Evolutionary conservation across 1,284 basidiomycete genomes (phyloP).

Genomic region (Trametes versicolor): DNA sequence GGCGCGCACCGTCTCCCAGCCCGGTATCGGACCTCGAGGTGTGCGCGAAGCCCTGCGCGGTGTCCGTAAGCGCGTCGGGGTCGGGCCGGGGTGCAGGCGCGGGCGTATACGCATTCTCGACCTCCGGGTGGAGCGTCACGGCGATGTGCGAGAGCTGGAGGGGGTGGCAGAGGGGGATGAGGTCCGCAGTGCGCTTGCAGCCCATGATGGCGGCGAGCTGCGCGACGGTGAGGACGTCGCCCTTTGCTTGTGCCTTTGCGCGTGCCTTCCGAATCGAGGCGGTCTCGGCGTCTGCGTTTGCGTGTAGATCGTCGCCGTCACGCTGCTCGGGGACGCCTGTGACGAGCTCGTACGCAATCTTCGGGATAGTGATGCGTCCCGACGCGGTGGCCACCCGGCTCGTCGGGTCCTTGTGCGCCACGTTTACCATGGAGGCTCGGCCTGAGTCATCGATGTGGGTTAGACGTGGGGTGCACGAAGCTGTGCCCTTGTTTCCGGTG

Average conservation of each 20-base stretch:
- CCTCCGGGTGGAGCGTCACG: constrained; percentile 65
- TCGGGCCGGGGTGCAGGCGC: constrained; percentile 27
- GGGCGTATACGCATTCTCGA: not conserved
- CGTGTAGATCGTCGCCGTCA: constrained; percentile 36
- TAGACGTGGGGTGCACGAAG: constrained; percentile 45
- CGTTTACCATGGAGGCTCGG: constrained; percentile 83
- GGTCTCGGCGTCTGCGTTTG: constrained; percentile 25
- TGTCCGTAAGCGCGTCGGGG: constrained; percentile 24
- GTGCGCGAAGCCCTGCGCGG: constrained; percentile 13
- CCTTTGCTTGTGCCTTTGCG: constrained; percentile 61
- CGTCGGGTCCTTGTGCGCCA: constrained; percentile 73
- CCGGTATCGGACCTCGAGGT: constrained; percentile 37
- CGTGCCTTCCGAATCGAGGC: constrained; percentile 45
- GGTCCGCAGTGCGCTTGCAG: constrained; percentile 81
- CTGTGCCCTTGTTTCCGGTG: constrained; percentile 15
- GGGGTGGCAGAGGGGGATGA: constrained; percentile 90
- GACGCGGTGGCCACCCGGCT: constrained; percentile 78
- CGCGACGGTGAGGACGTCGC: constrained; percentile 81
- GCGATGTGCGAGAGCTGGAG: constrained; percentile 76
- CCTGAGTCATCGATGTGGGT: constrained; percentile 80
- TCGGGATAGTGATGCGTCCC: constrained; percentile 80
- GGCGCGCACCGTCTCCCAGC: constrained; percentile 17
- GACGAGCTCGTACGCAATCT: constrained; percentile 71
- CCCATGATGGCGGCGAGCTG: constrained; percentile 90
- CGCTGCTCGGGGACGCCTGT: constrained; percentile 41